These are phyloP conservation scores for Fusarium siculi DNA, from an alignment of 2,329 filamentous ascomycete genomes.

Conservation along the genomic window DNA sequence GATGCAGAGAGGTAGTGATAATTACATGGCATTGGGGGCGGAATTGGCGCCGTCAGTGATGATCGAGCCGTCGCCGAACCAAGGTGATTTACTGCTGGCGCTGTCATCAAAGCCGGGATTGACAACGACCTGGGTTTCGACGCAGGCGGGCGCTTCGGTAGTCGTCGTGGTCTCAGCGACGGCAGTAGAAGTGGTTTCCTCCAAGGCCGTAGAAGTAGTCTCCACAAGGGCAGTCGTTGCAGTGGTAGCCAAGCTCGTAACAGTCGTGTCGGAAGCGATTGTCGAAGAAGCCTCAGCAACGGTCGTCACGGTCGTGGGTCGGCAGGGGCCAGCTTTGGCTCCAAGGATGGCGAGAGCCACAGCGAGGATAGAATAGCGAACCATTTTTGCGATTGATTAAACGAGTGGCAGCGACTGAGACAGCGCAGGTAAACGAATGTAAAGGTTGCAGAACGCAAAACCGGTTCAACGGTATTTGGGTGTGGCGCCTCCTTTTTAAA, in stretches of 20 bases:
- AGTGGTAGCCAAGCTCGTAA: not conserved
- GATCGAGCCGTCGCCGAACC: not conserved
- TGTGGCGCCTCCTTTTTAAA: not conserved
- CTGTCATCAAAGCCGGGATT: not conserved
- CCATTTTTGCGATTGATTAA: not conserved
- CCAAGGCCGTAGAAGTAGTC: not conserved
- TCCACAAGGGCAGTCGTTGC: not conserved
- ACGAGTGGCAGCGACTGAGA: not conserved
- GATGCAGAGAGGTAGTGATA: accelerated
- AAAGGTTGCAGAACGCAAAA: not conserved
- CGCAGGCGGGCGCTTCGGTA: not conserved
- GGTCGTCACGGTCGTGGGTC: not conserved
- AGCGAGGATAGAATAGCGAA: not conserved
- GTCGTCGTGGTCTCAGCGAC: not conserved
- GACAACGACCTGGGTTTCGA: not conserved
- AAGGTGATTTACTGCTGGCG: not conserved
- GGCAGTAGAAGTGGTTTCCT: not conserved
- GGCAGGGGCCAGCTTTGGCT: not conserved
- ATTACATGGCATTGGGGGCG: not conserved
- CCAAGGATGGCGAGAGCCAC: not conserved
- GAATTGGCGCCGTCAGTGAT: not conserved
- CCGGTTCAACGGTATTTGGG: not conserved
- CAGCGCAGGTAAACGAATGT: not conserved
- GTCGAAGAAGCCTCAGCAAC: not conserved
- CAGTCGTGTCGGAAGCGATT: not conserved